phyloP scores from a whole-genome alignment of 352 stramenopile species.

The Pythium chondricola region DNA sequence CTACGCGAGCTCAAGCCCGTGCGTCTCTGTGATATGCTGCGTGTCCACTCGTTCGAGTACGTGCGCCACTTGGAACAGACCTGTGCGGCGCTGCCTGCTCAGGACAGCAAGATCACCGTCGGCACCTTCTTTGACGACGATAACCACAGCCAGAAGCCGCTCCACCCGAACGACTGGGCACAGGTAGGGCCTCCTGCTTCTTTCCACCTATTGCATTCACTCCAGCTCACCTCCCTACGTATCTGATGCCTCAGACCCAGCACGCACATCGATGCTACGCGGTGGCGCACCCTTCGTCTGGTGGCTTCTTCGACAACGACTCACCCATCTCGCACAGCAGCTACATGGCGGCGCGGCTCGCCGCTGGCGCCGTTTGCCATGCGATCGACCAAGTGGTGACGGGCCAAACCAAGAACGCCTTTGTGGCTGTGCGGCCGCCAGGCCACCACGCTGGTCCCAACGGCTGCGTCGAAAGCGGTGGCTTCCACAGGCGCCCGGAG shows the following conservation, averaged over 20 bases:
- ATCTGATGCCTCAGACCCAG: too few relatives aligned
- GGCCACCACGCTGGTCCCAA: constrained; percentile 59
- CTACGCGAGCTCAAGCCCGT: constrained; percentile 43
- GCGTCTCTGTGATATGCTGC: constrained; percentile 48
- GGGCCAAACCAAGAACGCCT: constrained; percentile 34
- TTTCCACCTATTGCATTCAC: too few relatives aligned
- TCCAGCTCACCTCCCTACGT: too few relatives aligned
- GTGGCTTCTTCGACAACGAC: constrained; percentile 54
- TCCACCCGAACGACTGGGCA: constrained; percentile 40
- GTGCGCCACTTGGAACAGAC: constrained; percentile 46
- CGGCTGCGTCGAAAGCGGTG: constrained; percentile 45
- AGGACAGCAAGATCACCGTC: constrained; percentile 39
- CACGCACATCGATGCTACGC: constrained; percentile 41
- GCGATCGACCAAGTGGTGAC: constrained; percentile 58
- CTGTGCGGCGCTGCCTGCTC: constrained; percentile 35
- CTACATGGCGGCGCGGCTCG: constrained; percentile 44
- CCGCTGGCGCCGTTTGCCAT: constrained; percentile 52
- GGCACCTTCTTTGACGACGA: constrained; percentile 31
- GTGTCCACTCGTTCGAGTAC: constrained; percentile 60
- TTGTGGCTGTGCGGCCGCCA: constrained; percentile 50
- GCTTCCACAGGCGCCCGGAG: constrained; percentile 41
- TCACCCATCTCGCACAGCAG: constrained; percentile 57
- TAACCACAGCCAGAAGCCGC: not conserved
- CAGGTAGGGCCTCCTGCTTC: constrained; percentile 24
- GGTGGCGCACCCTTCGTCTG: constrained; percentile 37